Evolutionary conservation across 805 yeast genomes (phyloP).

Genomic region (Saturnispora besseyi): DNA sequence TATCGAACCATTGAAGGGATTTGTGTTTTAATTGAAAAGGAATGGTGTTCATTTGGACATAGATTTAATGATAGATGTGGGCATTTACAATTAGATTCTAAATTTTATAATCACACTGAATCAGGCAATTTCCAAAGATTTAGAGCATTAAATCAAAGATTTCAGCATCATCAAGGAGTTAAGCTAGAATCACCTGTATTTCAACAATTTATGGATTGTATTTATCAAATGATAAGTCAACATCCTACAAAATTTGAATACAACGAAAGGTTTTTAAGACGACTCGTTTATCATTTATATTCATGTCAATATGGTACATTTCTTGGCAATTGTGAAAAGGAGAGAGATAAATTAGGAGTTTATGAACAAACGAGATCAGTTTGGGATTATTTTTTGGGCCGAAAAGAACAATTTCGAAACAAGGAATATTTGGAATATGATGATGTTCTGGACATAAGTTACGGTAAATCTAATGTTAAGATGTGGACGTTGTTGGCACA

Average conservation of each 20-base stretch:
- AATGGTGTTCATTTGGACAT: conserved; percentile 94
- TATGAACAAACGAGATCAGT: conserved; percentile 57
- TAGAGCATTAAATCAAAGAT: conserved; percentile 41
- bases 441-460: conserved; percentile 7
- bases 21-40: conserved; percentile 78
- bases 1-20: conserved; percentile 86
- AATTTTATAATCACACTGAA: conserved; percentile 36
- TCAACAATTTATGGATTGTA: conserved; percentile 88
- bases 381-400: conserved; percentile 87
- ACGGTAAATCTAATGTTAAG: background rate
- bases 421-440: conserved; percentile 27
- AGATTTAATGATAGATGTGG: conserved; percentile 78
- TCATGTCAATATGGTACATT: conserved; percentile 96
- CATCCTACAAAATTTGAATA: conserved; percentile 71
- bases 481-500: background rate
- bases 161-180: conserved; percentile 39
- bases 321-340: conserved; percentile 64
- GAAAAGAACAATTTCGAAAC: conserved; percentile 61
- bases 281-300: conserved; percentile 79
- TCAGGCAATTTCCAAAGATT: conserved; percentile 30
- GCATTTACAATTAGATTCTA: conserved; percentile 50
- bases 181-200: conserved; percentile 82
- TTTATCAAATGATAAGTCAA: conserved; percentile 68
- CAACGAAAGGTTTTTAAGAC: conserved; percentile 77
- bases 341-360: conserved; percentile 38